Evolutionary conservation across 1,284 basidiomycete species (phyloP).

Genomic region (Peniophora sp.): DNA sequence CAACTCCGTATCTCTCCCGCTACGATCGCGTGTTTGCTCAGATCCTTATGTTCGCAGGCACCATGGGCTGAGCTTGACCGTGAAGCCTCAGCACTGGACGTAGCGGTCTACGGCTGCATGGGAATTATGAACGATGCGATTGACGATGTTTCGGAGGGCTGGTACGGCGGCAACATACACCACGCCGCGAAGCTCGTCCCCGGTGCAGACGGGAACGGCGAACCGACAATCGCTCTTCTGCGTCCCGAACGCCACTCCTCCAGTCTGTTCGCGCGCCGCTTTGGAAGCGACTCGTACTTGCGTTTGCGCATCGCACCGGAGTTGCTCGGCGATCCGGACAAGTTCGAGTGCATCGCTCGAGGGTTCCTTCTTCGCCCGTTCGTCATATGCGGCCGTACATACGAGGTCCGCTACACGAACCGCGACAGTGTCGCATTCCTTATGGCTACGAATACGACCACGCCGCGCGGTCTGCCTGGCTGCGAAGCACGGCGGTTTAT

Average conservation of each 20-base stretch:
- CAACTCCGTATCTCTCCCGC: too few relatives aligned
- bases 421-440: constrained; percentile 28
- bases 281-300: constrained; percentile 30
- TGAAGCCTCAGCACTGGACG: constrained; percentile 19
- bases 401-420: constrained; percentile 29
- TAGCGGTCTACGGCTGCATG: constrained; percentile 16
- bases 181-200: constrained; percentile 18
- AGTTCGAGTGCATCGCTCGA: constrained; percentile 7
- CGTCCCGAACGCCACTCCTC: constrained; percentile 26
- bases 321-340: constrained; percentile 2
- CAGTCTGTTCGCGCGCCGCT: constrained; percentile 27
- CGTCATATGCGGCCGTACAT: constrained; percentile 26
- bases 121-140: constrained; percentile 12
- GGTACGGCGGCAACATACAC: constrained; percentile 30
- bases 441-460: constrained; percentile 25
- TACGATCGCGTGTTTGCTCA: too few relatives aligned
- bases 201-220: constrained; percentile 1
- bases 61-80: constrained; percentile 31
- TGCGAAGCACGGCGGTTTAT: constrained; percentile 1
- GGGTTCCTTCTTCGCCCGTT: constrained; percentile 26
- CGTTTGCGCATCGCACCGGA: constrained; percentile 24
- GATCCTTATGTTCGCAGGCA: constrained; percentile 12
- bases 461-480: background rate
- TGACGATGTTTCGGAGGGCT: constrained; percentile 10
- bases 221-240: constrained; percentile 19